A percentile compares a stretch with the other conserved stretches of the same genome.
Conservation (phyloP, 768 basidiomycete genomes). For the Dioszegia aurantiaca region DNA sequence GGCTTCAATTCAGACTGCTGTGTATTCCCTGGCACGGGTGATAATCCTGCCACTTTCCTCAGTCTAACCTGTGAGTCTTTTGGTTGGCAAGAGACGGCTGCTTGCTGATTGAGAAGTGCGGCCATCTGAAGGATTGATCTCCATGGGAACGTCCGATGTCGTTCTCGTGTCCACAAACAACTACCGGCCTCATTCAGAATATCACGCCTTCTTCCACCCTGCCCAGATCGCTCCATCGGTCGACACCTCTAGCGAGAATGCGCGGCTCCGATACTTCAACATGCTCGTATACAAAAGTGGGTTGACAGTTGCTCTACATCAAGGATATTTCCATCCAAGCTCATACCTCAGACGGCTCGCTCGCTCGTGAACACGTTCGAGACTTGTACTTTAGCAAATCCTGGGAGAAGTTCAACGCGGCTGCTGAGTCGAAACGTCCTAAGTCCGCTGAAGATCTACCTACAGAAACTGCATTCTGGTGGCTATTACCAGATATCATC, state of each 20-base stretch:
- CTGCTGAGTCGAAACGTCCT: slow-evolving; percentile 53
- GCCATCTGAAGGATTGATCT: slow-evolving; percentile 72
- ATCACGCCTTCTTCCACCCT: slow-evolving; percentile 54
- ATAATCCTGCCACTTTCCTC: slow-evolving; percentile 81
- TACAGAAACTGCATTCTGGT: slow-evolving; percentile 66
- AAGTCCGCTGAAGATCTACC: slow-evolving; percentile 23
- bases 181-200: slow-evolving; percentile 53
- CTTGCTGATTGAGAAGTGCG: slow-evolving; percentile 59
- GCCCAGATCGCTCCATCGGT: slow-evolving; percentile 65
- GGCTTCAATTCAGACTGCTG: slow-evolving; percentile 71
- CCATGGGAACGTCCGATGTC: slow-evolving; percentile 84
- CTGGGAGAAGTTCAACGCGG: slow-evolving; percentile 70
- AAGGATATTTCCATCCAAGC: neutral
- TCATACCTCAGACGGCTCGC: slow-evolving; percentile 58
- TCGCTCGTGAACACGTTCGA: slow-evolving; percentile 73
- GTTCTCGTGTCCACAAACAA: slow-evolving; percentile 66
- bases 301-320: slow-evolving; percentile 2
- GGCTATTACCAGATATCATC: slow-evolving; percentile 82
- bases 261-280: slow-evolving; percentile 60
- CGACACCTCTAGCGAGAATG: slow-evolving; percentile 19
- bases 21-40: slow-evolving; percentile 81
- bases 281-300: slow-evolving; percentile 89
- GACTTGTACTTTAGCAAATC: slow-evolving; percentile 62
- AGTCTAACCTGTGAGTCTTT: slow-evolving; percentile 50
- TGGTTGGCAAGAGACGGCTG: too few relatives aligned